Conservation (phyloP, 805 yeast genomes). For the Myxozyma kluyveri region DNA sequence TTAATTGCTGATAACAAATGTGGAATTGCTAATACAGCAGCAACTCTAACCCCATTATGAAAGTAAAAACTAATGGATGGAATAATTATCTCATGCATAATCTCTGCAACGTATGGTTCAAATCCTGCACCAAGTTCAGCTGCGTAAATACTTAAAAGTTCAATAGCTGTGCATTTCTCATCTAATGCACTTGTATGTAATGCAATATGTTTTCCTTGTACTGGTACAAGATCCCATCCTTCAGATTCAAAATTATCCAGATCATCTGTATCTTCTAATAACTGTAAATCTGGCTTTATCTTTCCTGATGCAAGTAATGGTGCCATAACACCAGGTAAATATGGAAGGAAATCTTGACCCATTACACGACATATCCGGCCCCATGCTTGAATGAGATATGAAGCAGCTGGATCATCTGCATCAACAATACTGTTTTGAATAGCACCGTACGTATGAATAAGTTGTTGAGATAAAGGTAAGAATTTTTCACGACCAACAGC, state of each 20-base stretch:
- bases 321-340: slow-evolving; percentile 79
- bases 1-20: slow-evolving; percentile 60
- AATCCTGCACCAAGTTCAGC: slow-evolving; percentile 78
- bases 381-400: slow-evolving; percentile 93
- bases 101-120: slow-evolving; percentile 75
- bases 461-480: slow-evolving; percentile 65
- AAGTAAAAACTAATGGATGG: slow-evolving; percentile 89
- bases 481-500: slow-evolving; percentile 95
- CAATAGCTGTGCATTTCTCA: slow-evolving; percentile 91
- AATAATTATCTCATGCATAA: slow-evolving; percentile 71
- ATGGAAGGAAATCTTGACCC: slow-evolving; percentile 82
- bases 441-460: slow-evolving; percentile 66
- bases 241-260: slow-evolving; percentile 74
- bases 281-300: slow-evolving; percentile 82
- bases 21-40: slow-evolving; percentile 84
- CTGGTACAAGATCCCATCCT: slow-evolving; percentile 91
- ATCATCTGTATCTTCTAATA: slow-evolving; percentile 85
- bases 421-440: slow-evolving; percentile 57
- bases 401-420: slow-evolving; percentile 83
- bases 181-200: slow-evolving; percentile 92
- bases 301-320: slow-evolving; percentile 83
- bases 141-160: slow-evolving; percentile 78
- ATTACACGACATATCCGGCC: slow-evolving; percentile 84
- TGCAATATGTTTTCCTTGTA: slow-evolving; percentile 90
- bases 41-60: slow-evolving; percentile 90